Evolutionary conservation across 1,284 basidiomycete genomes (phyloP), one percentile per base, ranked within the genome.

Genomic region (Laetiporus sulphureus): DNA sequence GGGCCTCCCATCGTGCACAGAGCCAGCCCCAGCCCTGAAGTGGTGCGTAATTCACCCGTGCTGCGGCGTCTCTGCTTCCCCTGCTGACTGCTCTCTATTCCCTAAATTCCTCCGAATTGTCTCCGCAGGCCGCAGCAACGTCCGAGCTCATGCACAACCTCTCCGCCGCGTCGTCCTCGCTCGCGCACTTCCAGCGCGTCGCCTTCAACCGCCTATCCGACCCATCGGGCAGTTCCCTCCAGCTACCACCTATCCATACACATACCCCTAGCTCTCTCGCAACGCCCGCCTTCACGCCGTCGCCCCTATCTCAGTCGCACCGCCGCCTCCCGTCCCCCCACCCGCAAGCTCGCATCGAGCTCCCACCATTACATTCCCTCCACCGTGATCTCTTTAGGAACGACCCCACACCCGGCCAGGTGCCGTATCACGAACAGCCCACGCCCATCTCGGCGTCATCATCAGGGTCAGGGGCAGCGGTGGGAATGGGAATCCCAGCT

Each of bases 81-180:
- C 49, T 6, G 22, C 27, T 15, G 11, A 13, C 12, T n/a, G 30
- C 18, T 35, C 45, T 43, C 29, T 38, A 19, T 16, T 32, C 35
- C 29, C 21, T 27, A 16, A 27, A 27, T 27, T 27, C 19, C 11
- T 30, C 24, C 34, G 20, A 16, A 18, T 25, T 27, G 23, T 25
- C 21, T 31, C 25, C 33, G 18, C 50, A 77, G 76, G 65, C 64
- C 16, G 61, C 70, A 38, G 72, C 71, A 12, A 74, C 75, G 8
- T 60, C 69, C 35, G 72, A 77, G 37, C 60, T 79, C 21, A 63
- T 75, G 65, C 66, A 71, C 23, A 63, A 68, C 42, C 64, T 80
- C 32, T 59, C 65, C 6, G 57, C 64, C 21, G 67, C 72, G 2
- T 65, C 68, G 3, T 60, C 64, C 13, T 72, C 75, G 19, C 57